Evolutionary conservation across 73 alveolate genomes (phyloP).

Genomic region (Breviolum minutum): DNA sequence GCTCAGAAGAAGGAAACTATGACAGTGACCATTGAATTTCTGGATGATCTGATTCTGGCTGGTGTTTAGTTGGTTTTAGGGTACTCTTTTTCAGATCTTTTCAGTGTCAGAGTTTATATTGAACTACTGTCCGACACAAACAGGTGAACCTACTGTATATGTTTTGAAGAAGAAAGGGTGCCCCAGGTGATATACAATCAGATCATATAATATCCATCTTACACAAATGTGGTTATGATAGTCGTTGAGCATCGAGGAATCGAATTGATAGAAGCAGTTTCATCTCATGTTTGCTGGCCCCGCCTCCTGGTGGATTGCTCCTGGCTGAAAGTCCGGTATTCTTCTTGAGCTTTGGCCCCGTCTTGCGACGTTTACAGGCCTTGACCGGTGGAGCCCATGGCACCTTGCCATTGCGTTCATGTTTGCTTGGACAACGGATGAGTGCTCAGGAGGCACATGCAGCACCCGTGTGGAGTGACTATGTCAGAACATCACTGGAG

Average conservation of each 20-base stretch:
- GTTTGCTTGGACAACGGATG: constrained; percentile 45
- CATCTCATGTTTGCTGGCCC: constrained; percentile 10
- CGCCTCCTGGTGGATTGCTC: neutral
- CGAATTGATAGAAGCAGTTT: constrained; percentile 20
- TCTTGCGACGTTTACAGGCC: constrained; percentile 56
- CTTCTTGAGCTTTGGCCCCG: constrained; percentile 52
- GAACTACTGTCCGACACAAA: too few species aligned
- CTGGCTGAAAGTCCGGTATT: constrained; percentile 78
- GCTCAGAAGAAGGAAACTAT: constrained; percentile 26
- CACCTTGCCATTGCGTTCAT: constrained; percentile 20
- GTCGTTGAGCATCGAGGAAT: neutral
- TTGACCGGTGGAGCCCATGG: constrained; percentile 37
- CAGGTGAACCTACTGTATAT: too few species aligned
- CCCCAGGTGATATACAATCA: too few species aligned
- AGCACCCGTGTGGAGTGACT: constrained; percentile 16
- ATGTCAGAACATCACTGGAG: neutral
- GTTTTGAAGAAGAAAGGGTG: too few species aligned
- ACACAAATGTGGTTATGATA: too few species aligned
- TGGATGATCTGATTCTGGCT: neutral
- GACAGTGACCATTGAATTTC: constrained; percentile 29
- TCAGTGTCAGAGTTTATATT: too few species aligned
- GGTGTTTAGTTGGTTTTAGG: too few species aligned
- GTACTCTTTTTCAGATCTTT: too few species aligned
- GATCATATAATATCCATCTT: too few species aligned
- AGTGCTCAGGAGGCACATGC: constrained; percentile 6